A percentile compares a stretch with the other conserved stretches of the same genome.
phyloP scores from a whole-genome alignment of 257 asterid genomes.

The Asclepias syriaca region DNA sequence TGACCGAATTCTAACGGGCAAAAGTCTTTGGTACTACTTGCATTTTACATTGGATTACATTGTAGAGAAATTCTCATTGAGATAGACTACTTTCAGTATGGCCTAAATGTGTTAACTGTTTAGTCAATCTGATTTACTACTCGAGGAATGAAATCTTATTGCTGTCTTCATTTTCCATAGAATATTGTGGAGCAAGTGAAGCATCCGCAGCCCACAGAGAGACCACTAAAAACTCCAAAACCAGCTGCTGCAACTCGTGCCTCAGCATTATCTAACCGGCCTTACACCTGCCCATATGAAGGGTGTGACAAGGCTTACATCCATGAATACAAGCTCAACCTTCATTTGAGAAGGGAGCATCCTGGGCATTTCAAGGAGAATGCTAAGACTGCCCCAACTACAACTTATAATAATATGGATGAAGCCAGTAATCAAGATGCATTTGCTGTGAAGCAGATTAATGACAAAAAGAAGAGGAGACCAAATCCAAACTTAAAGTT shows the following conservation, averaged over 20 bases:
- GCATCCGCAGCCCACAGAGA: constrained; percentile 54
- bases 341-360: constrained; percentile 84
- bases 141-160: neutral
- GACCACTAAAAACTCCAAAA: constrained; percentile 64
- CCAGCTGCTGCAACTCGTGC: constrained; percentile 44
- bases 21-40: neutral
- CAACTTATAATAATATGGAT: constrained; percentile 65
- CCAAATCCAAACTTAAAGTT: constrained; percentile 66
- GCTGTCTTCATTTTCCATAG: constrained; percentile 27
- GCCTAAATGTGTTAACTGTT: too few relatives aligned
- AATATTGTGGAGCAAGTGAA: constrained; percentile 44
- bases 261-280: constrained; percentile 75
- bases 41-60: neutral
- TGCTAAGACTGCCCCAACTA: constrained; percentile 43
- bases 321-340: constrained; percentile 98
- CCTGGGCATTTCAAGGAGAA: constrained; percentile 87
- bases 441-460: constrained; percentile 47
- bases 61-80: neutral
- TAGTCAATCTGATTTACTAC: neutral
- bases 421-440: constrained; percentile 84
- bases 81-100: neutral
- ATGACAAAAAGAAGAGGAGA: constrained; percentile 50
- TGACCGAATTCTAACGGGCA: neutral
- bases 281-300: constrained; percentile 81
- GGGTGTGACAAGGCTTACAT: constrained; percentile 98